Conservation (phyloP, 2,329 filamentous ascomycete species). For the Fusarium buxicola region DNA sequence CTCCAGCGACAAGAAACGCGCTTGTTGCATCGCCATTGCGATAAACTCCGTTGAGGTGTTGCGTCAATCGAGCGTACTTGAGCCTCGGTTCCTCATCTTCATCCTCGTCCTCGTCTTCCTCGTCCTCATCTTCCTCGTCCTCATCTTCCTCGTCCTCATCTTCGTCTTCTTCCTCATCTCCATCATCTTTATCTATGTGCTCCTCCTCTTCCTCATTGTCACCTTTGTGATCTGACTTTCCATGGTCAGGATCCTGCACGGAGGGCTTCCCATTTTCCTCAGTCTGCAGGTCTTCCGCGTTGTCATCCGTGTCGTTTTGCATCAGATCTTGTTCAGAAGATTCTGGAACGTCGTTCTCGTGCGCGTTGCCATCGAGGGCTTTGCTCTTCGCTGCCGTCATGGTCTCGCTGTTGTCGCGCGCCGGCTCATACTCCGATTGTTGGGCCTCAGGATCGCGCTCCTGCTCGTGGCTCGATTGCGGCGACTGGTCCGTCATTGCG, state of each 20-base stretch:
- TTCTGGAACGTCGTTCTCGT: constrained; percentile 54
- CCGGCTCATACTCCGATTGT: constrained; percentile 32
- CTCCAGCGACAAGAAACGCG: constrained; percentile 87
- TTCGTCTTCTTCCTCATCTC: constrained; percentile 39
- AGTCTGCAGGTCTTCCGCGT: constrained; percentile 20
- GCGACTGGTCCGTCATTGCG: constrained; percentile 58
- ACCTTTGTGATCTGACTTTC: constrained; percentile 38
- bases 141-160: constrained; percentile 53
- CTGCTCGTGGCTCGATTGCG: constrained; percentile 48
- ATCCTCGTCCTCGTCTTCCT: constrained; percentile 80
- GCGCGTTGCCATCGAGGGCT: constrained; percentile 36
- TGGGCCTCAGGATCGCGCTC: constrained; percentile 33
- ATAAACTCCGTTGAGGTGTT: constrained; percentile 83
- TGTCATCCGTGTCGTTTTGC: not conserved
- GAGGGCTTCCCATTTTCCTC: constrained; percentile 12
- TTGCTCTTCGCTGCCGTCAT: constrained; percentile 13
- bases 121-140: constrained; percentile 66
- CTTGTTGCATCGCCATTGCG: constrained; percentile 96
- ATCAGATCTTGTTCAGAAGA: constrained; percentile 52
- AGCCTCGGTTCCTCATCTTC: constrained; percentile 94
- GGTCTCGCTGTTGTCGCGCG: constrained; percentile 25
- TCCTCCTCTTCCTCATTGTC: constrained; percentile 25
- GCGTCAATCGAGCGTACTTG: constrained; percentile 91
- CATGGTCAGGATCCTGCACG: constrained; percentile 32
- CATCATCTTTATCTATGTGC: constrained; percentile 27